Percentiles rank a stretch among this genome's conserved stretches.
Evolutionary conservation across 1,139 yeast genomes (phyloP).

Genomic region (Pichia kudriavzevii): DNA sequence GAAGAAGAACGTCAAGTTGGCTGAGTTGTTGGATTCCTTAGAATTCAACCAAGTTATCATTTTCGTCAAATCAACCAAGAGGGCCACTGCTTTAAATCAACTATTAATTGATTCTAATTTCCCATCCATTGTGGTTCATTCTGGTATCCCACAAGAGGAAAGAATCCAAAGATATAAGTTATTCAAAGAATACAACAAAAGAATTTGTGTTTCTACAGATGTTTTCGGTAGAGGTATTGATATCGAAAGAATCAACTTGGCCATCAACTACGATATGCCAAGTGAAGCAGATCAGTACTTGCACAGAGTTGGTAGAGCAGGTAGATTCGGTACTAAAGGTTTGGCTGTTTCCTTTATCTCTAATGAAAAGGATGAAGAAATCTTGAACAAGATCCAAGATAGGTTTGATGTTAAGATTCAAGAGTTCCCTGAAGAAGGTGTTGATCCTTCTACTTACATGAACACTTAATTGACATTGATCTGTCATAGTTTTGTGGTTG

Average conservation of each 20-base stretch:
- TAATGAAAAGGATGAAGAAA: constrained; percentile 79
- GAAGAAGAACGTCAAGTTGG: constrained; percentile 89
- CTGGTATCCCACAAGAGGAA: constrained; percentile 94
- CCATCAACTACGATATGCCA: constrained; percentile 91
- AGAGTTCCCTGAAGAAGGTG: constrained; percentile 97
- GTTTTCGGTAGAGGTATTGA: constrained; percentile 99
- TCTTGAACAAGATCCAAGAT: constrained; percentile 87
- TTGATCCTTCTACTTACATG: constrained; percentile 96
- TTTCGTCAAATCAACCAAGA: constrained; percentile 84
- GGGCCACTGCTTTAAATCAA: constrained; percentile 89
- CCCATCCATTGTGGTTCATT: constrained; percentile 97
- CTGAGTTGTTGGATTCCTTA: constrained; percentile 85
- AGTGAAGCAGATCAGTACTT: constrained; percentile 94
- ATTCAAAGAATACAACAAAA: constrained; percentile 96
- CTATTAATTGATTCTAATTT: constrained; percentile 87
- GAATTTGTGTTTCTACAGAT: constrained; percentile 97
- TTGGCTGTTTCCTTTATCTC: constrained; percentile 89
- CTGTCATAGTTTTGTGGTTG: too few species aligned
- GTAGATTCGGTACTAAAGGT: constrained; percentile 99
- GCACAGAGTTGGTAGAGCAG: constrained; percentile 99
- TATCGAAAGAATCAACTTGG: constrained; percentile 96
- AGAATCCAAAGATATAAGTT: constrained; percentile 95
- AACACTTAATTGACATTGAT: constrained; percentile 55
- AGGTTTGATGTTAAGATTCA: constrained; percentile 94
- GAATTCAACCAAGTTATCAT: constrained; percentile 98